These are phyloP conservation scores for Aureobasidium zeae DNA, from an alignment of 2,329 filamentous ascomycete species.

Conservation along the genomic window DNA sequence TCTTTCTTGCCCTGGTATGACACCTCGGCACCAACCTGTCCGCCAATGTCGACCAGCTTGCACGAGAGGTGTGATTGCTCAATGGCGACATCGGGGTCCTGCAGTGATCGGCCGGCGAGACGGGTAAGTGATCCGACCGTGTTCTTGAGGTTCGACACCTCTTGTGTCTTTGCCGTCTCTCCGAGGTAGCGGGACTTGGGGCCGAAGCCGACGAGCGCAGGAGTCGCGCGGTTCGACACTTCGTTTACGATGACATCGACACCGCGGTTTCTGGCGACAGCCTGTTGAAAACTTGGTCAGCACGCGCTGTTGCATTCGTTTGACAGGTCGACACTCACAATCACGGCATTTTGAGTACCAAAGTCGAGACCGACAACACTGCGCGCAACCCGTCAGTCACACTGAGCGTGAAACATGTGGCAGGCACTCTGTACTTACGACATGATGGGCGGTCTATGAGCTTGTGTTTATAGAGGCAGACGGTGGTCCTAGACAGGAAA, in stretches of 20 bases:
- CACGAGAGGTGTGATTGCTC: conserved; percentile 89
- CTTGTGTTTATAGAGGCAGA: conserved; percentile 7
- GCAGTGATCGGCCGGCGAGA: conserved; percentile 75
- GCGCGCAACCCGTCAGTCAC: conserved; percentile 14
- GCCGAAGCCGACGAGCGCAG: conserved; percentile 93
- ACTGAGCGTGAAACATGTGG: background rate
- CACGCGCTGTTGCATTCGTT: background rate
- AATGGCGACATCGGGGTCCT: conserved; percentile 83
- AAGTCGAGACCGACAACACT: conserved; percentile 70
- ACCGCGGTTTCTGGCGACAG: conserved; percentile 94
- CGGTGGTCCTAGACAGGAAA: conserved; percentile 7
- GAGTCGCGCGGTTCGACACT: conserved; percentile 94
- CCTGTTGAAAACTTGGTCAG: conserved; percentile 30
- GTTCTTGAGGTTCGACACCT: conserved; percentile 99
- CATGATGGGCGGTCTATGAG: conserved; percentile 12
- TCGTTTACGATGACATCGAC: conserved; percentile 99
- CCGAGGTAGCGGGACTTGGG: conserved; percentile 90
- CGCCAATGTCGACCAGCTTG: conserved; percentile 77
- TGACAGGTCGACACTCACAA: conserved; percentile 34
- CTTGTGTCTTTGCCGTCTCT: conserved; percentile 94
- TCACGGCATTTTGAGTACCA: conserved; percentile 91
- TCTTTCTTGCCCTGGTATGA: conserved; percentile 90
- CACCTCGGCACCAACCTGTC: conserved; percentile 91
- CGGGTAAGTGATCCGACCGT: conserved; percentile 89
- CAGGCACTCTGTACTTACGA: conserved; percentile 15